Base-by-base conservation (phyloP, 257 asterid genomes). In the Datura wrightii region DNA sequence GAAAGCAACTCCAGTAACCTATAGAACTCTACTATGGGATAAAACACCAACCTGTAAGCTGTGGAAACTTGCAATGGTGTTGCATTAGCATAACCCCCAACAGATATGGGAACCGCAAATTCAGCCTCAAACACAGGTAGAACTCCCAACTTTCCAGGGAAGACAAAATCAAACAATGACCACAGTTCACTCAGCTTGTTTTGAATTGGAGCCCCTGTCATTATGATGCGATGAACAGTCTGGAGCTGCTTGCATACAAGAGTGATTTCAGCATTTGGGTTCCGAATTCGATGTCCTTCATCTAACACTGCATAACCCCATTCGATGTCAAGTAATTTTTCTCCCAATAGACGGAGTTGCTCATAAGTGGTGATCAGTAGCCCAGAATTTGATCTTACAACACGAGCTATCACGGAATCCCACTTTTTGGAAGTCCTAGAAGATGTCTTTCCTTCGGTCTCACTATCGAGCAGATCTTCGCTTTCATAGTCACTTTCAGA, bases 51-150 rank as follows among this genome's bases (percentile, higher is more conserved):
- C 99, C 99, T 93, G 95, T 94, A 97, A 82, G 99, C 98, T 54
- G 98, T 97, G 86, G 99, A 97, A 82, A 97, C 99, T 91, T 97
- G 99, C 87, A 97, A 89, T 9, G 99, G 98, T 37, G 94, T 89
- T 70, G 99, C 99, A 89, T 97, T 97, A 79, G 98, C 98, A 88
- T 96, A 96, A 62, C 99, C 99, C 83, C 99, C 99, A 85, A 96
- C 97, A 79, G 99, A 92, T 90, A 96, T 96, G 58, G 99, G 99
- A 88, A 92, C 98, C 11, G 99, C 96, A 85, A 96, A 96, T 87
- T 96, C 99, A n/a, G 98, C 98, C 88, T 96, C 99, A 89, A 96
- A 96, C 79, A 96, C 97, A 18, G 99, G 99, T 82, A 96, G 89
- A 76, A 96, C 98, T 5, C 99, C 99, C 89, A 96, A 88, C 89